Evolutionary conservation across 495 filamentous ascomycete genomes (phyloP).

Genomic region (Thozetella sp.): DNA sequence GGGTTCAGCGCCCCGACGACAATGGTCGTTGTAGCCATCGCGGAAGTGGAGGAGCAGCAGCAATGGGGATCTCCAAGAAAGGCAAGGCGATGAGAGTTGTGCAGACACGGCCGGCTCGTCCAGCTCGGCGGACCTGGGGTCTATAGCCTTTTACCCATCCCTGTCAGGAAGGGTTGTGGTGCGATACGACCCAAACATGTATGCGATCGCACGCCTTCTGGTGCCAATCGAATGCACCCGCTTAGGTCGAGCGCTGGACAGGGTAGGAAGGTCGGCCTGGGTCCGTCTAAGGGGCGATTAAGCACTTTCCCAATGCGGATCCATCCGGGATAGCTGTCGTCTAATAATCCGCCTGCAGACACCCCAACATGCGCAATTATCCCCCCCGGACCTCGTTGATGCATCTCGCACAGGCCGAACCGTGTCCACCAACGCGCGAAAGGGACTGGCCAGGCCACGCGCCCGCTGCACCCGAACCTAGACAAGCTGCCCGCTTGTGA

Average conservation of each 20-base stretch:
- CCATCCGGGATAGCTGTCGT: too few species aligned
- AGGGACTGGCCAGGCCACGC: too few species aligned
- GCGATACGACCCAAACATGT: neutral
- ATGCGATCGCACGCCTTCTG: neutral
- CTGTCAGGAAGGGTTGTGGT: neutral
- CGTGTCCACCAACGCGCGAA: too few species aligned
- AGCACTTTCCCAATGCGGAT: too few species aligned
- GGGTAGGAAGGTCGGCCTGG: neutral
- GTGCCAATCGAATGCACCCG: neutral
- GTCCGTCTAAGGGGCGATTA: too few species aligned
- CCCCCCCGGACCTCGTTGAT: too few species aligned
- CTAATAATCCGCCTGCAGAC: too few species aligned
- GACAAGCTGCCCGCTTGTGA: too few species aligned
- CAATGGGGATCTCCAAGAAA: neutral
- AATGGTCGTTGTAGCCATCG: neutral
- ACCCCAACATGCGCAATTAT: too few species aligned
- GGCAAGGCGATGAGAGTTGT: neutral
- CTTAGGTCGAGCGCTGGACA: neutral
- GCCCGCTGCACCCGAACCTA: too few species aligned
- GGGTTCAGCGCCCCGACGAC: conserved; percentile 15
- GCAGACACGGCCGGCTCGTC: neutral
- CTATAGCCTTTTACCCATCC: neutral
- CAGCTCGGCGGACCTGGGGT: neutral
- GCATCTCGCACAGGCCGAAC: too few species aligned
- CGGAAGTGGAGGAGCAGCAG: neutral